These are phyloP conservation scores for Tolypocladium ovalisporum DNA, from an alignment of 2,329 filamentous ascomycete species.

Conservation along the genomic window DNA sequence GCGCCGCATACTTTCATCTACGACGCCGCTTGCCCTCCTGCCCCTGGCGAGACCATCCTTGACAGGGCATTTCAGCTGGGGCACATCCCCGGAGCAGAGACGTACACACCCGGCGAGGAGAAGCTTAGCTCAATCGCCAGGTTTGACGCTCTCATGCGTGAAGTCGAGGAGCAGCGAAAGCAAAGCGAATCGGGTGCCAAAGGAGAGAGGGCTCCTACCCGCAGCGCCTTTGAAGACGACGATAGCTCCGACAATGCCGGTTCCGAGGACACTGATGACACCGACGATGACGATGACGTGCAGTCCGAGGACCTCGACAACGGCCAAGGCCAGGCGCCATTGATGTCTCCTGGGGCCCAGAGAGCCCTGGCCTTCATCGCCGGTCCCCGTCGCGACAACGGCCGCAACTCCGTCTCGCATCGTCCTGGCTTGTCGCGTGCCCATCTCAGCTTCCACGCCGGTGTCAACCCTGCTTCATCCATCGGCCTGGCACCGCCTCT, in stretches of 20 bases:
- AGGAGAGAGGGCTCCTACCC: conserved; percentile 23
- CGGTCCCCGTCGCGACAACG: conserved; percentile 19
- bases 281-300: conserved; percentile 29
- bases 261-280: conserved; percentile 26
- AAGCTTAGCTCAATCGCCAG: conserved; percentile 53
- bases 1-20: conserved; percentile 25
- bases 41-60: conserved; percentile 53
- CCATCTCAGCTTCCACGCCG: conserved; percentile 20
- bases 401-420: conserved; percentile 17
- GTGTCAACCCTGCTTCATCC: conserved; percentile 7
- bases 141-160: conserved; percentile 55
- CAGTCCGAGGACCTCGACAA: conserved; percentile 21
- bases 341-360: conserved; percentile 36
- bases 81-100: conserved; percentile 50
- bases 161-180: conserved; percentile 41
- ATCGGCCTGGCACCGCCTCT: conserved; percentile 12
- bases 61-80: conserved; percentile 55
- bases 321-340: conserved; percentile 8
- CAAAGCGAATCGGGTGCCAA: conserved; percentile 24
- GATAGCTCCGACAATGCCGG: conserved; percentile 31
- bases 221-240: conserved; percentile 41
- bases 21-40: conserved; percentile 38
- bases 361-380: conserved; percentile 40
- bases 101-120: conserved; percentile 43
- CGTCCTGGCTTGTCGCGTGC: conserved; percentile 19